Evolutionary conservation across 768 basidiomycete genomes (phyloP).

Genomic region (Hericium alpestre): DNA sequence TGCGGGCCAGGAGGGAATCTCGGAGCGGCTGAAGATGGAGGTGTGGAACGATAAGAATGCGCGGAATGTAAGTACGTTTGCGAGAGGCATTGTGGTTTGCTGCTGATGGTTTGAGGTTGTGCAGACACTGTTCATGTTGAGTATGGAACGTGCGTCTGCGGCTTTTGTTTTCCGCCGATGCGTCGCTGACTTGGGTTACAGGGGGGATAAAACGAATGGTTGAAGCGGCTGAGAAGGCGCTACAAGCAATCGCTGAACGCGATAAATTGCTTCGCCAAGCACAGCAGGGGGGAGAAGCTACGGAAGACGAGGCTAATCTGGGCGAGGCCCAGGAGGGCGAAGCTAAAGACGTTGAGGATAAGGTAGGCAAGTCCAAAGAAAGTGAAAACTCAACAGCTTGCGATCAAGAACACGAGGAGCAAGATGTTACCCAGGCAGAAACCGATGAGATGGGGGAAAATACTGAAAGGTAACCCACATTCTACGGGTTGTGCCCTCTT

Average conservation of each 20-base stretch:
- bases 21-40: conserved; percentile 26
- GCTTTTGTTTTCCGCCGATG: background rate
- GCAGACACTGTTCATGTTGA: conserved; percentile 33
- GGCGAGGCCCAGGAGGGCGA: no score
- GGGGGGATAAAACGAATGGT: conserved; percentile 25
- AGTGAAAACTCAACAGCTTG: no score
- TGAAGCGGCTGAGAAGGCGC: conserved; percentile 23
- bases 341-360: no score
- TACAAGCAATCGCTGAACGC: conserved; percentile 21
- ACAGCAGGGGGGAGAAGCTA: background rate
- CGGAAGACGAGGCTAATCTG: no score
- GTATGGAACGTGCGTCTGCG: conserved; percentile 32
- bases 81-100: background rate
- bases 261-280: conserved; percentile 14
- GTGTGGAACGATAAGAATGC: conserved; percentile 33
- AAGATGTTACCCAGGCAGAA: no score
- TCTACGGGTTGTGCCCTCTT: no score
- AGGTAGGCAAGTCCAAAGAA: no score
- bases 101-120: background rate
- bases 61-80: conserved; percentile 26
- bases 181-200: conserved; percentile 7
- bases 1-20: conserved; percentile 21
- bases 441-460: no score
- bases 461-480: no score
- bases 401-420: no score